phyloP scores from a whole-genome alignment of 768 basidiomycete species.

The Tricholoma terreum region DNA sequence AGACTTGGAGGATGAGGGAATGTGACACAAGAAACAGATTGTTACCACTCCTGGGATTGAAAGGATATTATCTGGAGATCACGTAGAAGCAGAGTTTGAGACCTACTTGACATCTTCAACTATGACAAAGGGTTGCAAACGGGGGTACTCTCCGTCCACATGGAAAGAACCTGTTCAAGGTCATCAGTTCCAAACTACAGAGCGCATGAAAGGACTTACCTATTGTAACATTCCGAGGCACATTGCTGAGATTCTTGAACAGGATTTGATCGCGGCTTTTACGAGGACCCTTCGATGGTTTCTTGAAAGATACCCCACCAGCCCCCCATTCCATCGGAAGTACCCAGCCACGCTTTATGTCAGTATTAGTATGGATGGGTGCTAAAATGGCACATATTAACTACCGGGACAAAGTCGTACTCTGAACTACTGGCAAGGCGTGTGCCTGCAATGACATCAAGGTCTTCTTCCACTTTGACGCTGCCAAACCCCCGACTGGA shows the following conservation, averaged over 20 bases:
- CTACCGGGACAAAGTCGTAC: background rate
- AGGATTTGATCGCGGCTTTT: background rate
- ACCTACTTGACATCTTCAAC: background rate
- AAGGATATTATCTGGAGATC: background rate
- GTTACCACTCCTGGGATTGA: background rate
- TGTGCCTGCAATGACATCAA: background rate
- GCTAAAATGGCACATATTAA: background rate
- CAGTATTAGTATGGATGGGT: background rate
- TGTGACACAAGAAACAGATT: background rate
- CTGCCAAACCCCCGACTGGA: background rate
- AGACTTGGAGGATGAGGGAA: background rate
- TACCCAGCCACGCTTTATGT: background rate
- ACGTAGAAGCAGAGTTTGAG: background rate
- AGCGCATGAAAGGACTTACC: background rate
- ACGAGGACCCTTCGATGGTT: background rate
- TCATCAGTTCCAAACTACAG: background rate
- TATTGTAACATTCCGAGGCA: background rate
- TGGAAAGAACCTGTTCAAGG: background rate
- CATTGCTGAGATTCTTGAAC: background rate
- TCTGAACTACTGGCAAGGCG: background rate
- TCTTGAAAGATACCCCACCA: background rate
- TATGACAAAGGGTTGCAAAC: background rate
- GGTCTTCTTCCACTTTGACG: background rate
- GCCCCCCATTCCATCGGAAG: background rate
- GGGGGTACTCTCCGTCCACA: background rate